Percentiles rank a stretch among this genome's conserved stretches.
These are phyloP conservation scores for Aspergillus olivimuriae DNA, from an alignment of 495 filamentous ascomycete species.

Conservation along the genomic window DNA sequence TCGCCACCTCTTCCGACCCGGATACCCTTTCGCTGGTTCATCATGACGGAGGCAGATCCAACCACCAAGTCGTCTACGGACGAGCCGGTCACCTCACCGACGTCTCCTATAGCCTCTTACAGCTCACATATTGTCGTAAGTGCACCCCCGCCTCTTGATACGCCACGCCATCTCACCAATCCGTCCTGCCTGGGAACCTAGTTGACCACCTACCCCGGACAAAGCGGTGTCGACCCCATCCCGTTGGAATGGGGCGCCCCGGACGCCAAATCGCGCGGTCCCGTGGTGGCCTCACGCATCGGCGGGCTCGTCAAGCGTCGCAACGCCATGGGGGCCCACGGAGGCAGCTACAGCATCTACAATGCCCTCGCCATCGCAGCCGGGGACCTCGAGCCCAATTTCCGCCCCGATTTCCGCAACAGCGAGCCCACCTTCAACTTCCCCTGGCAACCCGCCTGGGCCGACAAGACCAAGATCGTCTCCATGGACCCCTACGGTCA, in stretches of 20 bases:
- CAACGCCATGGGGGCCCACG: constrained; percentile 87
- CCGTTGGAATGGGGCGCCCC: constrained; percentile 81
- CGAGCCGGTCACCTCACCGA: constrained; percentile 15
- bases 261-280: constrained; percentile 70
- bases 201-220: constrained; percentile 87
- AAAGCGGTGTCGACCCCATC: constrained; percentile 87
- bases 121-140: constrained; percentile 43
- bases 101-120: constrained; percentile 22
- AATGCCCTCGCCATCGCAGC: constrained; percentile 90
- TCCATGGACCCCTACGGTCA: constrained; percentile 96
- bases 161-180: background rate
- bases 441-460: constrained; percentile 85
- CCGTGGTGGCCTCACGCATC: constrained; percentile 81
- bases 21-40: background rate
- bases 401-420: constrained; percentile 91
- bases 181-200: constrained; percentile 51
- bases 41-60: no score
- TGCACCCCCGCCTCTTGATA: background rate
- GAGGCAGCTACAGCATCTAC: constrained; percentile 96
- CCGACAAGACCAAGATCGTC: constrained; percentile 89
- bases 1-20: background rate
- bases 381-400: constrained; percentile 76
- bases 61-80: no score
- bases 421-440: constrained; percentile 85
- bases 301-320: constrained; percentile 72